Base-by-base conservation (phyloP, 495 filamentous ascomycete species). In the Astrocystis sublimbata region DNA sequence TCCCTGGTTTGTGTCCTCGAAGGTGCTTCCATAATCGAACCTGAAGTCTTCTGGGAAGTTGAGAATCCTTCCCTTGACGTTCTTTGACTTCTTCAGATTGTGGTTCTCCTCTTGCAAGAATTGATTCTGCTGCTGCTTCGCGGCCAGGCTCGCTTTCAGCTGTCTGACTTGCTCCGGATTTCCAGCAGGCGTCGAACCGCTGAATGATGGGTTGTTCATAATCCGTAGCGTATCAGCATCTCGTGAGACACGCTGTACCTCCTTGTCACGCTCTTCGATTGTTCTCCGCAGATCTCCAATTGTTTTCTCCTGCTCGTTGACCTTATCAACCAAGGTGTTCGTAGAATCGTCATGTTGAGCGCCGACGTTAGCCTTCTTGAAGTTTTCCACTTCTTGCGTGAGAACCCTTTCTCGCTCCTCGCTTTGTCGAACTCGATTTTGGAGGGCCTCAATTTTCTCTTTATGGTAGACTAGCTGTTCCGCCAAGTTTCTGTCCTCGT, bases 401-500 rank as follows among this genome's bases (percentile, higher is more conserved):
- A 62, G 50, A 21, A 13, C 38, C 10, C 6, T 41, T 41, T 62
- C 51, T 30, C 60, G 60, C 30, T 56, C 51, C 5, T 49, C 42
- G 30, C 36, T 40, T 35, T 62, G 21, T n/a, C 10, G 24, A 6
- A 62, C 2, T 42, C 19, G 3, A n/a, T 23, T 33, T 15, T 49
- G 40, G 31, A 46, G 45, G 26, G 46, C 30, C 24, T 24, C 8
- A 33, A 62, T 13, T 2, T 4, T 62, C 1, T 56, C 51, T 9
- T 49, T 19, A 6, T 54, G 50, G 40, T 28, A 13, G 17, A 55
- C 41, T 3, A 62, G 38, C 43, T 50, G 12, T 4, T n/a, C 33
- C 3, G 57, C 36, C 8, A 47, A 24, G 21, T 66, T 63, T 12
- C 53, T 52, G 26, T 65, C 73, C 0, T 53, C n/a, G 9, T 74